Evolutionary conservation across 2,329 filamentous ascomycete species (phyloP).

Genomic region (Conoideocrella luteorostrata): DNA sequence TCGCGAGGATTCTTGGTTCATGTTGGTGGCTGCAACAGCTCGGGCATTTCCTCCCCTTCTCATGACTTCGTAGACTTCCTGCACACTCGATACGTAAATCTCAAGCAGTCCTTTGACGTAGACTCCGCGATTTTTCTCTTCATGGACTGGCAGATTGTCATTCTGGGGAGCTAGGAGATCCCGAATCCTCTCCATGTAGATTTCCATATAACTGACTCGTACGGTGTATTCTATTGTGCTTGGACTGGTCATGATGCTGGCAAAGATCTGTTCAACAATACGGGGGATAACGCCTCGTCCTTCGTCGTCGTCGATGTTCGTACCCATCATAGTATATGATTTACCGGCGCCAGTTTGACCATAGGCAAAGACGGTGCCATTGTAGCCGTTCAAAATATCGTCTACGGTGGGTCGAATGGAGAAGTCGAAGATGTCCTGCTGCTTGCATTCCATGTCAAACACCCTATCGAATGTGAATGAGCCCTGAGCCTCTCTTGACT

Average conservation of each 20-base stretch:
- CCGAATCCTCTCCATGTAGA: constrained; percentile 98
- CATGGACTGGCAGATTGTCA: constrained; percentile 95
- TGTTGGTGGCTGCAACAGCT: constrained; percentile 94
- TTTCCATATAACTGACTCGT: constrained; percentile 98
- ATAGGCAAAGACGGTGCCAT: constrained; percentile 97
- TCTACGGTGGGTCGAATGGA: constrained; percentile 94
- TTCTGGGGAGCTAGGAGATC: constrained; percentile 89
- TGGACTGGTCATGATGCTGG: constrained; percentile 85
- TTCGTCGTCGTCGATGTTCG: constrained; percentile 83
- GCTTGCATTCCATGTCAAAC: constrained; percentile 87
- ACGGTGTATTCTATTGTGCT: constrained; percentile 98
- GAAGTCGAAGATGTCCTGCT: constrained; percentile 95
- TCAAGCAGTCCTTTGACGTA: constrained; percentile 94
- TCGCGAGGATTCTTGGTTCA: constrained; percentile 97
- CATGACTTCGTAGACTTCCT: constrained; percentile 96
- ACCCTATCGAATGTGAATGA: constrained; percentile 96
- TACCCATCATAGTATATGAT: constrained; percentile 83
- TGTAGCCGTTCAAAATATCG: constrained; percentile 98
- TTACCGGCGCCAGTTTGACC: constrained; percentile 98
- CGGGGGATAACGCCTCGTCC: constrained; percentile 92
- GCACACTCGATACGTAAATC: constrained; percentile 91
- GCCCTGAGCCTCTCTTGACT: constrained; percentile 78
- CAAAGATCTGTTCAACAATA: constrained; percentile 96
- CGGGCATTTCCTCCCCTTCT: constrained; percentile 82
- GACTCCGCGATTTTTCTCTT: constrained; percentile 92